Percentiles rank a stretch among this genome's conserved stretches.
phyloP scores from a whole-genome alignment of 2,329 filamentous ascomycete species.

The Pseudogymnoascus sp. region DNA sequence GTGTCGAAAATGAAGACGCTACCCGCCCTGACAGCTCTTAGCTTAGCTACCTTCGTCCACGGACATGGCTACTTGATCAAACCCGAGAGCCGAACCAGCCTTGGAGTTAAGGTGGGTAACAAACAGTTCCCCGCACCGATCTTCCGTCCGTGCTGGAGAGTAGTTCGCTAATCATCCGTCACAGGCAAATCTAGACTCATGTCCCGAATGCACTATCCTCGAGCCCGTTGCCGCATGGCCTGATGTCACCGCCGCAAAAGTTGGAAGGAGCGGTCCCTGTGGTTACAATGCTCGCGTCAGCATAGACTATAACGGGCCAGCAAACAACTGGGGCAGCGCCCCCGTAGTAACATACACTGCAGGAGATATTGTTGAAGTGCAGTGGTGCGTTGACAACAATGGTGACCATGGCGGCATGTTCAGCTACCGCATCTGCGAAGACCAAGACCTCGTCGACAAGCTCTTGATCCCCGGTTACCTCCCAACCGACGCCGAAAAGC shows the following conservation, averaged over 20 bases:
- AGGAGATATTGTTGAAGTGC: slow-evolving; percentile 41
- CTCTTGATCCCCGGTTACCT: slow-evolving; percentile 41
- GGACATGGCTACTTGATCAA: slow-evolving; percentile 41
- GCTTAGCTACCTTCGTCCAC: slow-evolving; percentile 15
- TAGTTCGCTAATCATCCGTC: background rate
- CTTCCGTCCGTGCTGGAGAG: background rate
- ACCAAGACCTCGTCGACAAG: slow-evolving; percentile 44
- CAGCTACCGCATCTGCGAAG: slow-evolving; percentile 45
- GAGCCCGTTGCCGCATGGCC: slow-evolving; percentile 47
- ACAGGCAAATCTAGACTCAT: slow-evolving; percentile 42
- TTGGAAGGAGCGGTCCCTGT: slow-evolving; percentile 43
- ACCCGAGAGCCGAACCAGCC: slow-evolving; percentile 38
- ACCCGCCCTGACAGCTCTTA: background rate
- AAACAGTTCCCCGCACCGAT: background rate
- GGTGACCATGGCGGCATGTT: slow-evolving; percentile 53
- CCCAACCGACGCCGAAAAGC: slow-evolving; percentile 45
- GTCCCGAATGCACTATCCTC: slow-evolving; percentile 48
- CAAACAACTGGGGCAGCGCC: slow-evolving; percentile 31
- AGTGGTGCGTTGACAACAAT: slow-evolving; percentile 51
- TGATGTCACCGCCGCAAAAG: slow-evolving; percentile 37
- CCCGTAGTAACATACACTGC: slow-evolving; percentile 39
- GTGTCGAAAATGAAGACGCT: background rate
- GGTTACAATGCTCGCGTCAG: slow-evolving; percentile 47
- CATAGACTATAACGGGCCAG: slow-evolving; percentile 33
- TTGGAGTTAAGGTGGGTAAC: slow-evolving; percentile 35